phyloP scores from a whole-genome alignment of 768 basidiomycete genomes.

The Podaxis sp. region DNA sequence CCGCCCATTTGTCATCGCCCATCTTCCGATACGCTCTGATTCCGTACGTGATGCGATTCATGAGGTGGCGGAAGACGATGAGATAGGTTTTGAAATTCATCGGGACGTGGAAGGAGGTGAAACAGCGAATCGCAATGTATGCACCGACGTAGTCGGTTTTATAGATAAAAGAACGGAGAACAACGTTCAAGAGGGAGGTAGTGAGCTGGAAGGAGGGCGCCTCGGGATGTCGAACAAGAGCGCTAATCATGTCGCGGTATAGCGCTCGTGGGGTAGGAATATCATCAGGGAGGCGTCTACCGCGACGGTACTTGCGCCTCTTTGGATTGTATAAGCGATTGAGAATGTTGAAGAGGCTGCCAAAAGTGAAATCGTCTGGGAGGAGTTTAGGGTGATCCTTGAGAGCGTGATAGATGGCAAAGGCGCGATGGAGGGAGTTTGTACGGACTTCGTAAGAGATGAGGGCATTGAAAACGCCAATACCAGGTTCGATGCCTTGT shows the following conservation, averaged over 20 bases:
- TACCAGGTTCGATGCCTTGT: constrained; percentile 2
- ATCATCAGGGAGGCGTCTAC: neutral
- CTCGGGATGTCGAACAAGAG: constrained; percentile 13
- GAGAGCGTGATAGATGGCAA: constrained; percentile 6
- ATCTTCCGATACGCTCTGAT: constrained; percentile 10
- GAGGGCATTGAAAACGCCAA: constrained; percentile 2
- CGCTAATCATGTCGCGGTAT: constrained; percentile 40
- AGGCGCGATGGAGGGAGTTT: constrained; percentile 6
- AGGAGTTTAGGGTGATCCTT: neutral
- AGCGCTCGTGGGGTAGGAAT: constrained; percentile 32
- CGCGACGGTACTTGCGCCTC: neutral
- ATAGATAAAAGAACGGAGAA: constrained; percentile 40
- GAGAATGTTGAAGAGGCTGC: constrained; percentile 4
- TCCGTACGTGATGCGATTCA: constrained; percentile 24
- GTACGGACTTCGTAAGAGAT: constrained; percentile 4
- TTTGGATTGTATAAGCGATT: constrained; percentile 6
- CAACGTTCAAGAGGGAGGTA: constrained; percentile 33
- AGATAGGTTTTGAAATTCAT: constrained; percentile 35
- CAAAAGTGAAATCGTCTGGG: constrained; percentile 3
- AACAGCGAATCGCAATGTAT: constrained; percentile 31
- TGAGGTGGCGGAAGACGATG: constrained; percentile 33
- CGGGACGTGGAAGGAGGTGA: constrained; percentile 22
- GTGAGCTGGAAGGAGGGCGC: constrained; percentile 21
- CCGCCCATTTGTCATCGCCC: constrained; percentile 20
- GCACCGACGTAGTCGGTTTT: constrained; percentile 45